A percentile compares a stretch with the other conserved stretches of the same genome.
Evolutionary conservation across 2,329 filamentous ascomycete genomes (phyloP).

Genomic region (Plenodomus tracheiphilus): DNA sequence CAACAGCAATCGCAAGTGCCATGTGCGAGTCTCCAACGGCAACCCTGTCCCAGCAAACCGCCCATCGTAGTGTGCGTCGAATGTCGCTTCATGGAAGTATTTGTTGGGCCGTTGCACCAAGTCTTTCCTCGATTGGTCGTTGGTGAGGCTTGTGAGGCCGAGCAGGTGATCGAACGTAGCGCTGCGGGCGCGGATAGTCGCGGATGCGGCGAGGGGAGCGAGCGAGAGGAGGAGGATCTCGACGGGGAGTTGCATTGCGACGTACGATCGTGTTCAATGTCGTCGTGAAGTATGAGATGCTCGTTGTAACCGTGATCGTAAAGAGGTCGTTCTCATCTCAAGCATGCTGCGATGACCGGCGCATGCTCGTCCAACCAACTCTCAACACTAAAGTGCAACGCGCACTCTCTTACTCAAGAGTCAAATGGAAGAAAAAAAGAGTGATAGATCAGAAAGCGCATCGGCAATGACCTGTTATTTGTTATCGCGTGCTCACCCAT

Average conservation of each 20-base stretch:
- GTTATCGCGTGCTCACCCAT: too few relatives aligned
- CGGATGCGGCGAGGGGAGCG: not conserved
- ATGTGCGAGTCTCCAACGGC: conserved; percentile 51
- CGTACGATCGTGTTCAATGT: too few relatives aligned
- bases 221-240: conserved; percentile 7
- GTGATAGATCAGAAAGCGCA: too few relatives aligned
- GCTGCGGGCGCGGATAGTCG: conserved; percentile 4
- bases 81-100: conserved; percentile 47
- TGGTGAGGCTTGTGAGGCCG: conserved; percentile 23
- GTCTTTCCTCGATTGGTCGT: conserved; percentile 21
- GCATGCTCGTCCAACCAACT: not conserved
- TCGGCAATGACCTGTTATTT: too few relatives aligned
- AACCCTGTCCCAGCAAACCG: conserved; percentile 56
- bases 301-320: not conserved
- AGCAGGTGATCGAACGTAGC: conserved; percentile 9
- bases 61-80: conserved; percentile 61
- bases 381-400: too few relatives aligned
- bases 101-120: conserved; percentile 20
- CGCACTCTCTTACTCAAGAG: too few relatives aligned
- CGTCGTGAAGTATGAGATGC: too few relatives aligned
- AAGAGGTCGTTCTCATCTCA: not conserved
- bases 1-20: conserved; percentile 56
- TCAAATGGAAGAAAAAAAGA: too few relatives aligned
- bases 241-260: not conserved
- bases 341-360: not conserved